These are phyloP conservation scores for Nasturtium officinale DNA, from an alignment of 345 rosid genomes.

Conservation along the genomic window DNA sequence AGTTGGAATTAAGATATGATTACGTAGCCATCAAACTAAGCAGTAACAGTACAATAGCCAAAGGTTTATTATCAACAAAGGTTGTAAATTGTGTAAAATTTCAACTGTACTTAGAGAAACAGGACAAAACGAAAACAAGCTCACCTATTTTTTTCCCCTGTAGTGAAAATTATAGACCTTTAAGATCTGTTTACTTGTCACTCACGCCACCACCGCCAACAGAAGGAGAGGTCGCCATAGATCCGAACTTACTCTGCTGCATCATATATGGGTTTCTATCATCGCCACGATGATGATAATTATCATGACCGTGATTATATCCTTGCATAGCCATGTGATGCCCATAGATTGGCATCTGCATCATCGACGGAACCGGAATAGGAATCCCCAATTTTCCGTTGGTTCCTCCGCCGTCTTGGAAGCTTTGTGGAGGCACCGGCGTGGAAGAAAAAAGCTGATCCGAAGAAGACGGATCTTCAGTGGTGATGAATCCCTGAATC, in stretches of 20 bases:
- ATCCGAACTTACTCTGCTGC: conserved; percentile 61
- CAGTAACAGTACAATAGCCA: neutral
- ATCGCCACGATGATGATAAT: neutral
- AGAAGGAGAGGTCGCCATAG: conserved; percentile 44
- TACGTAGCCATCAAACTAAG: neutral
- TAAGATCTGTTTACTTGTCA: conserved; percentile 45
- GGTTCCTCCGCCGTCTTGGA: conserved; percentile 45
- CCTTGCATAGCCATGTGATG: conserved; percentile 49
- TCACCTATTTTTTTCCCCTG: neutral
- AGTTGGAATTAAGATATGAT: neutral
- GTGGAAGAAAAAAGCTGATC: conserved; percentile 74
- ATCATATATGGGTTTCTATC: conserved; percentile 52
- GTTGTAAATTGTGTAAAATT: neutral
- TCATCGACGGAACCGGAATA: conserved; percentile 8
- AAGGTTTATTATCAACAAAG: neutral
- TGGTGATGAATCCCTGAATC: conserved; percentile 67
- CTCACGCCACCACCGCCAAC: conserved; percentile 47
- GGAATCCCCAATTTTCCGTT: conserved; percentile 46
- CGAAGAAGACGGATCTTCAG: conserved; percentile 55
- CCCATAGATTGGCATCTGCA: conserved; percentile 49
- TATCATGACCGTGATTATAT: neutral
- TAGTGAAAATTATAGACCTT: neutral
- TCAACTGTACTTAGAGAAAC: neutral
- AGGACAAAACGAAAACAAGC: neutral
- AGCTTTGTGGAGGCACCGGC: conserved; percentile 61